phyloP scores from a whole-genome alignment of 208 protist species.

The Crithidia fasciculata region DNA sequence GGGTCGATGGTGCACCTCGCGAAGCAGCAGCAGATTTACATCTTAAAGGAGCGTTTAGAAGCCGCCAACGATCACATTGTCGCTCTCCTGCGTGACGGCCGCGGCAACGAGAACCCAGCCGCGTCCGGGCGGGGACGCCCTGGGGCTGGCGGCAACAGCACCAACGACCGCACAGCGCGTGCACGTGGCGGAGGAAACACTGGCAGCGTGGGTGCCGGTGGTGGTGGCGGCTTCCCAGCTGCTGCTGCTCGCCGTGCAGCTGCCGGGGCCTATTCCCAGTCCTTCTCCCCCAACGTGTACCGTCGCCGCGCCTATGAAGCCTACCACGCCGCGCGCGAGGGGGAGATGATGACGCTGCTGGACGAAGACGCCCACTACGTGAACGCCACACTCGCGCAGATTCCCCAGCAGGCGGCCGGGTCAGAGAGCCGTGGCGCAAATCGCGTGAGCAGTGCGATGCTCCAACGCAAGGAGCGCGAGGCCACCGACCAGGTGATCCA shows the following conservation, averaged over 20 bases:
- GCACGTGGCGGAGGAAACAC: neutral
- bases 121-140: neutral
- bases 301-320: slow-evolving; percentile 6
- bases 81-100: slow-evolving; percentile 27
- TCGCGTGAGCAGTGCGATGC: neutral
- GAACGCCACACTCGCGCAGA: slow-evolving; percentile 3
- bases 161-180: neutral
- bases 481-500: slow-evolving; percentile 40
- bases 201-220: neutral
- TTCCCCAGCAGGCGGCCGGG: neutral
- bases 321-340: slow-evolving; percentile 26
- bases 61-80: slow-evolving; percentile 60
- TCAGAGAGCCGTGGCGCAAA: neutral
- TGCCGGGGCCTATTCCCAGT: neutral
- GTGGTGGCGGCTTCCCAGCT: neutral
- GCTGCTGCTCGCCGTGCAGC: neutral
- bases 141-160: no score
- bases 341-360: slow-evolving; percentile 31
- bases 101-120: neutral
- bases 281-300: neutral
- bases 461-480: slow-evolving; percentile 43
- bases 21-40: slow-evolving; percentile 89
- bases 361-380: slow-evolving; percentile 41
- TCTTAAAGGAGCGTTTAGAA: slow-evolving; percentile 81
- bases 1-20: slow-evolving; percentile 50